Evolutionary conservation across 345 rosid genomes (phyloP), one percentile per base, ranked within the genome.

Genomic region (Gossypium arboreum): DNA sequence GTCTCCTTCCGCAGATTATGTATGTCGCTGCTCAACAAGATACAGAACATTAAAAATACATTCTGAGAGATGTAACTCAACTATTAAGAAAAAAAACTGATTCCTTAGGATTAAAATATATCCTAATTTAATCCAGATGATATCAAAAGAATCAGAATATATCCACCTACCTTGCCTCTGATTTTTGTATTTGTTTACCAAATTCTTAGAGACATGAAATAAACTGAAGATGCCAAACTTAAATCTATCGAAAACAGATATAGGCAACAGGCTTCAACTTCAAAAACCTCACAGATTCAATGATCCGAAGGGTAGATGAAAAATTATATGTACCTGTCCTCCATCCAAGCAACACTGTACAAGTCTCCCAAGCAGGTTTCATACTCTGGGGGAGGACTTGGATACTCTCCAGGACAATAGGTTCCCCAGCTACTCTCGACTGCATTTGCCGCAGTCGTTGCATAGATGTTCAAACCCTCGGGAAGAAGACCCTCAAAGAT

Each of bases 331-430:
- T 85, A 93, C 99, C 98, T 89, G 65, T 93, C 98, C 87, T 96
- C 99, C 99, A 96, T 96, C 99, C 98, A 92, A 72, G 97, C 89
- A 77, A 93, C 86, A 77, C 99, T 96, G 78, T 92, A 96, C 75
- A 96, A 81, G 89, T 96, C 99, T 68, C 99, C 99, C 82, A 96
- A 79, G 82, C 99, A 96, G 76, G 98, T 96, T 41, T 90, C 97
- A 73, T 89, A 96, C 79, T 96, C 99, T 3, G 91, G 89, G 10
- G 98, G 98, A 82, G 92, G 94, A 78, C 93, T 86, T 73, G 98
- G 98, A 71, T 79, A 61, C 66, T 96, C 98, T 78, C 97, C 97
- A 12, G 99, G 99, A 74, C 99, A 96, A 80, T 96, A 93, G 60
- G 99, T 93, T 48, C 94, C 97, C 99, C 99, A 93, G 62, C 98